phyloP scores from a whole-genome alignment of 176 grass and related monocot genomes.

The Phragmites australis region DNA sequence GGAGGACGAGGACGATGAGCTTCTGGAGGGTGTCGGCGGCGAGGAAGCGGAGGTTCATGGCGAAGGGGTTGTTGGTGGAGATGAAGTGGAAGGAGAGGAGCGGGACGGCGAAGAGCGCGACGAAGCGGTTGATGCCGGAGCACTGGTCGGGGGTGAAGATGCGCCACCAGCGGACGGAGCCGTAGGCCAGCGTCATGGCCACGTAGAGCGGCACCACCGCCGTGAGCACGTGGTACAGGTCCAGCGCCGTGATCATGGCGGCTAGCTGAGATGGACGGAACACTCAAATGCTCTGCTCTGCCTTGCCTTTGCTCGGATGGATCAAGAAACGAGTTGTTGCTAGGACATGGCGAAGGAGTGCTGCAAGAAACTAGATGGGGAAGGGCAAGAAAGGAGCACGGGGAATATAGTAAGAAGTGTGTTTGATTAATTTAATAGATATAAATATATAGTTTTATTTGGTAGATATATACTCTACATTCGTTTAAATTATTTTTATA shows the following conservation, averaged over 20 bases:
- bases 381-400: background rate
- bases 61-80: conserved; percentile 39
- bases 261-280: background rate
- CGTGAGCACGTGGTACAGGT: conserved; percentile 41
- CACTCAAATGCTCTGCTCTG: background rate
- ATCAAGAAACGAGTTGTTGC: too few species aligned
- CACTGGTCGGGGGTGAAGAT: conserved; percentile 48
- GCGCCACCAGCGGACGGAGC: conserved; percentile 29
- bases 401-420: too few species aligned
- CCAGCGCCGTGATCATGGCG: conserved; percentile 38
- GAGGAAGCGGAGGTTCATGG: conserved; percentile 46
- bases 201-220: conserved; percentile 37
- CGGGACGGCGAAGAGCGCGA: conserved; percentile 42
- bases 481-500: too few species aligned
- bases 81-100: conserved; percentile 64
- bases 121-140: conserved; percentile 53
- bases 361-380: too few species aligned
- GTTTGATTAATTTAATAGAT: too few species aligned
- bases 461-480: too few species aligned
- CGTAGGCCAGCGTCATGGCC: conserved; percentile 37
- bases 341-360: background rate
- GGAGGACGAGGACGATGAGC: conserved; percentile 13
- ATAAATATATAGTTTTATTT: too few species aligned
- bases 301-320: background rate
- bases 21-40: conserved; percentile 46